Conservation (phyloP, 1,139 yeast species). For the Schwanniomyces etchellsii region DNA sequence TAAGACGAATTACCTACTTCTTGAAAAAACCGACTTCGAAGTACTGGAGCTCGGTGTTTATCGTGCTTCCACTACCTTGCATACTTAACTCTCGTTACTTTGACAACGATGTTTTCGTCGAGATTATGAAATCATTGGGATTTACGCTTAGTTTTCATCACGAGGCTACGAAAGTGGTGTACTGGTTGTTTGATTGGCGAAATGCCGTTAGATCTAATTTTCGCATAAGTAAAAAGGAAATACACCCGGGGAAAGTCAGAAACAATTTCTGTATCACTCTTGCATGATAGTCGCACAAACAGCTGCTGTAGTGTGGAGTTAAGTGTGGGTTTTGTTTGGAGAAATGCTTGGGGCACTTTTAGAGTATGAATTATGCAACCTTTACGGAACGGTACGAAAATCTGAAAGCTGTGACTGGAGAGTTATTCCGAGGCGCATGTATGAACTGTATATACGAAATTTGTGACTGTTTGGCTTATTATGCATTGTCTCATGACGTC, state of each 20-base stretch:
- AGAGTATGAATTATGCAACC: no score
- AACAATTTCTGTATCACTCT: conserved; percentile 64
- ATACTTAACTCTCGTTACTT: conserved; percentile 75
- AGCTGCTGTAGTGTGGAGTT: no score
- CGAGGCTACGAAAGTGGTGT: conserved; percentile 70
- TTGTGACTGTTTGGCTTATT: no score
- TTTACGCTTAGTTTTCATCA: conserved; percentile 43
- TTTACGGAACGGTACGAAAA: no score
- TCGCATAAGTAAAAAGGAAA: conserved; percentile 37
- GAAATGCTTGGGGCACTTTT: no score
- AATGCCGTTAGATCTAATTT: conserved; percentile 16
- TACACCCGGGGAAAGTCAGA: conserved; percentile 47
- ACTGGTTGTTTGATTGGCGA: conserved; percentile 59
- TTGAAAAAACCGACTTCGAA: conserved; percentile 28
- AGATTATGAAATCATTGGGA: conserved; percentile 56
- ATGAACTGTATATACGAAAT: no score
- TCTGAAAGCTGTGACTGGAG: no score
- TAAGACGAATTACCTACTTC: conserved; percentile 54
- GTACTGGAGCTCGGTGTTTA: conserved; percentile 42
- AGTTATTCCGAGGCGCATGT: no score
- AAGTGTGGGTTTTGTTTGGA: no score
- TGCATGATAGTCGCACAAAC: no score
- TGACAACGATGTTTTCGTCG: conserved; percentile 35
- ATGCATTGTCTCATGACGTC: no score
- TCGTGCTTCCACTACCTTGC: conserved; percentile 89